Base-by-base conservation (phyloP, 441 rosid species). In the Erysimum cheiri region DNA sequence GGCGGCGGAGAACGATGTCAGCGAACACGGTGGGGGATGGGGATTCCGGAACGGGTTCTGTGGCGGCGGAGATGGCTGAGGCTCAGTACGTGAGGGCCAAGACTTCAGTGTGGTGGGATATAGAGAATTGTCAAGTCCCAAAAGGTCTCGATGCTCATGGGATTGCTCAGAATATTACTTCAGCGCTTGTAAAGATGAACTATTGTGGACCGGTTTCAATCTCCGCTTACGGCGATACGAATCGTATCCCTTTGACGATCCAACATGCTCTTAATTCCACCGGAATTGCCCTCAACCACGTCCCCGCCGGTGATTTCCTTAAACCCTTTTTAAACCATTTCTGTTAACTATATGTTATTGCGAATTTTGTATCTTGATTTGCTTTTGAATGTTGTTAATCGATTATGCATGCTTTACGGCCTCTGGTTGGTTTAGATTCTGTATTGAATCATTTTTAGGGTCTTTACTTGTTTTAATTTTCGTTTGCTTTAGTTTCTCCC, bases 31-130 rank as follows among this genome's bases (percentile, higher is more conserved):
- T 43, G 57, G 48, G 26, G 10, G 75, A 58, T 57, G 71, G 66
- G 37, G 66, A 69, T 39, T n/a, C 11, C 1, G 67, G 41, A 13
- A 43, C 55, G 3, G 14, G 1, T 35, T 35, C 37, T 10, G 61
- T 49, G 24, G 33, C 61, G 79, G 81, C 64, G 17, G 85, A 60
- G 55, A 52, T 22, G 72, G 84, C 88, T 43, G 96, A 91, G 79
- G 49, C 79, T 17, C 91, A 89, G 81, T 91, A 91, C 74, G 85
- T 68, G 65, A 32, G 60, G 19, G 89, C 93, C 41, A 93, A 87
- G 83, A 93, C 86, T 11, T 90, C 98, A 17, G 98, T 89, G 9
- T 93, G 97, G 96, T 93, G 97, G 98, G 98, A 93, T 71, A 93
- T 89, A 22, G 98, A 91, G 83, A 93, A 93, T 57, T 93, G 96